Evolutionary conservation across 345 rosid species (phyloP).

Genomic region (Garcia nutans): DNA sequence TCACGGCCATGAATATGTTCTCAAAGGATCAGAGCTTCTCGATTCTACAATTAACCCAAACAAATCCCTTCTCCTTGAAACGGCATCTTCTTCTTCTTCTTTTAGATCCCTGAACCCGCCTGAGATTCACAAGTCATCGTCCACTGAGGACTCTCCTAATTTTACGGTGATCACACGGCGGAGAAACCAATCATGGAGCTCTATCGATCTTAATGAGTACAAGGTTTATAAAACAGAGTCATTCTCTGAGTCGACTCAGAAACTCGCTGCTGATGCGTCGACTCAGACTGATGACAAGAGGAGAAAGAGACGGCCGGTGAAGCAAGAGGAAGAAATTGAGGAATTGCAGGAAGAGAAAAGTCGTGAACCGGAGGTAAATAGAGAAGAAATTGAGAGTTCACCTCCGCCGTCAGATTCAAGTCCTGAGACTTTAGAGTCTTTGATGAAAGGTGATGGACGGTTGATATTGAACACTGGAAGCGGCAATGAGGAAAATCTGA

Average conservation of each 20-base stretch:
- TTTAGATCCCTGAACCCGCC: conserved; percentile 42
- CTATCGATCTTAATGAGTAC: conserved; percentile 73
- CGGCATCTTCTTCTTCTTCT: conserved; percentile 42
- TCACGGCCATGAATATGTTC: conserved; percentile 83
- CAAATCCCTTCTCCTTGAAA: conserved; percentile 34
- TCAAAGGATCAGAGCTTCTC: conserved; percentile 88
- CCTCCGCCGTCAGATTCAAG: conserved; percentile 99
- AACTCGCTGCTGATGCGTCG: conserved; percentile 77
- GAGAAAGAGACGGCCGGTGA: conserved; percentile 43
- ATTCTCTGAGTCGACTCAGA: conserved; percentile 45
- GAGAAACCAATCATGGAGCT: conserved; percentile 83
- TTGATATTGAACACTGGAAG: conserved; percentile 33
- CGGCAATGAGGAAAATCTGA: conserved; percentile 31
- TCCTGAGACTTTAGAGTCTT: conserved; percentile 78
- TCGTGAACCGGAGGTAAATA: conserved; percentile 47
- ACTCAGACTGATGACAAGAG: conserved; percentile 77
- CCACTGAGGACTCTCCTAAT: conserved; percentile 24
- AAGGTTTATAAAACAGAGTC: conserved; percentile 71
- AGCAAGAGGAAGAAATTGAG: conserved; percentile 28
- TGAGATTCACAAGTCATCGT: conserved; percentile 21
- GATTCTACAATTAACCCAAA: conserved; percentile 42
- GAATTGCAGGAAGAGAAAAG: conserved; percentile 18
- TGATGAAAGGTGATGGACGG: conserved; percentile 81
- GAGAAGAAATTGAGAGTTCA: conserved; percentile 71
- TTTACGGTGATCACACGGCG: conserved; percentile 46